phyloP scores from a whole-genome alignment of 75 land plant species.

The Larix kaempferi region DNA sequence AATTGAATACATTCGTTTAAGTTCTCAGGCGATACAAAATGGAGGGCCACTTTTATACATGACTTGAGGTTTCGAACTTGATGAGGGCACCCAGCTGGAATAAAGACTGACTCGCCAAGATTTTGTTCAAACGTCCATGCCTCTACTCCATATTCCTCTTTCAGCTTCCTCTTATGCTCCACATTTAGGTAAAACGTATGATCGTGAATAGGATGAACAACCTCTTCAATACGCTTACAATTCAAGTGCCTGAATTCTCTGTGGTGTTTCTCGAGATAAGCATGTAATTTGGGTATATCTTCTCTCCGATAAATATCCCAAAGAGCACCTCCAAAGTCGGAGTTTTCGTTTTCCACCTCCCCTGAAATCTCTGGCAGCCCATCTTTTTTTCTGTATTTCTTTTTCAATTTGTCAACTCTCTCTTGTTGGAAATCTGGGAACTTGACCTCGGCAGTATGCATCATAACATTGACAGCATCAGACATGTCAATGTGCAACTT shows the following conservation, averaged over 20 bases:
- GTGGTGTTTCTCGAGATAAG: constrained; percentile 48
- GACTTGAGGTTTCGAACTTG: constrained; percentile 69
- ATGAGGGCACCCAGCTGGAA: constrained; percentile 37
- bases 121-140: constrained; percentile 68
- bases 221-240: constrained; percentile 45
- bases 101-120: constrained; percentile 24
- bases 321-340: constrained; percentile 60
- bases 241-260: constrained; percentile 58
- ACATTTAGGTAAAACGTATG: constrained; percentile 52
- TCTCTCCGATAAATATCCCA: constrained; percentile 84
- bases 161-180: constrained; percentile 58
- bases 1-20: constrained; percentile 41
- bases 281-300: constrained; percentile 62
- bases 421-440: constrained; percentile 12
- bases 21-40: constrained; percentile 64
- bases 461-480: constrained; percentile 82
- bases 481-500: constrained; percentile 86
- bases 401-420: constrained; percentile 14
- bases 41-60: constrained; percentile 66
- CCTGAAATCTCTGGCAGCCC: too few relatives aligned
- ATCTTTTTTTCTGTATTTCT: not conserved
- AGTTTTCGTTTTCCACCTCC: too few relatives aligned
- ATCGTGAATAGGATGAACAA: constrained; percentile 71
- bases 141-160: constrained; percentile 70
- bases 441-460: constrained; percentile 45